Base-by-base conservation (phyloP, 129 eudicot genomes). In the Logfia minima region DNA sequence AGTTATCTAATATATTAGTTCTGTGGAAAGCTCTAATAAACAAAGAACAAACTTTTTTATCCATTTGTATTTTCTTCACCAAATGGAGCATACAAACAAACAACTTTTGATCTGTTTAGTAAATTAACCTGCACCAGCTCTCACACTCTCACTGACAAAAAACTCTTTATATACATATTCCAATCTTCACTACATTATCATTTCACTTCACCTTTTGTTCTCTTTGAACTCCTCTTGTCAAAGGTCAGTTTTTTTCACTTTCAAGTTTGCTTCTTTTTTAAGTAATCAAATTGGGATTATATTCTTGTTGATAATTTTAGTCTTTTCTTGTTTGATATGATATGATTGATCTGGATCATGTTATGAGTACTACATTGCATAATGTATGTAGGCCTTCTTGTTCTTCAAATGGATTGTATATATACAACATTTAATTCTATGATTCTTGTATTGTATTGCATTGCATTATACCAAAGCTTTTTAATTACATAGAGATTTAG, bases 211-310 rank as follows among this genome's bases (percentile, higher is more conserved):
- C 80, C 69, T 71, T 78, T 69, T 64, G 28, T 82, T 78, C 82
- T 78, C 84, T 78, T 78, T 55, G 68, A 71, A 32, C 64, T 70
- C 75, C 84, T 84, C 82, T 39, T 70, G 56, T 28, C 68, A 82
- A 81, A 78, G 88, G 90, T 87, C 82, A 81, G 88, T 71, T 69
- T 13, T 35, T 52, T 34, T 55, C 16, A 4, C 66, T 81, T 73
- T 79, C 76, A 70, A 69, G 65, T 76, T 77, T 77, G 32, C 68
- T 70, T 51, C 23, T 79, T 78, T 32, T 66, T 74, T 11, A 35
- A 55, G 22, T 75, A 56, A 59, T 66, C 21, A 29, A 70, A n/a
- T 35, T 51, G 55, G 77, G 65, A 71, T 76, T 75, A 24, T 43
- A 45, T 74, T n/a, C 66, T 63, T 17, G 34, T 75, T 56, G 71